A percentile compares a stretch with the other conserved stretches of the same genome.
phyloP scores from a whole-genome alignment of 23 red algal species.

The Chondrus crispus region DNA sequence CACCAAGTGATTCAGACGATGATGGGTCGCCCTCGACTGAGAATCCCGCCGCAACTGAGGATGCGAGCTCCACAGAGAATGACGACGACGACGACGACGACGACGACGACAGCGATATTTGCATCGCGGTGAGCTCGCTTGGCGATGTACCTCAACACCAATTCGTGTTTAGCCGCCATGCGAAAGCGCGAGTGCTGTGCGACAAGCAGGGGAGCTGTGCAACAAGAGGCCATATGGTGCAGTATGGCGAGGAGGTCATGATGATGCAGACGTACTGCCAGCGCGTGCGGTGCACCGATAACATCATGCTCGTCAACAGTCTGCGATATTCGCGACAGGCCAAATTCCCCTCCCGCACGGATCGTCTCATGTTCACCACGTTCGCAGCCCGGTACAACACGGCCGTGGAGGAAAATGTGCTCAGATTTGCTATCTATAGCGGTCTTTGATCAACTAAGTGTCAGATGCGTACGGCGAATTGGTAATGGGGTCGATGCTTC shows the following conservation, averaged over 20 bases:
- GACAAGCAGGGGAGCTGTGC: constrained; percentile 18
- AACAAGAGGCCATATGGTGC: constrained; percentile 26
- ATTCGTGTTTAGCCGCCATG: constrained; percentile 1
- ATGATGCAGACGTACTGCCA: constrained; percentile 39
- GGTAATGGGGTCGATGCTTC: too few species aligned
- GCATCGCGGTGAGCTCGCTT: constrained; percentile 18
- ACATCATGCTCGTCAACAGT: constrained; percentile 14
- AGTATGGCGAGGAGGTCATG: not conserved
- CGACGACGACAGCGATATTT: constrained; percentile 26
- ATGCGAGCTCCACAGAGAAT: too few species aligned
- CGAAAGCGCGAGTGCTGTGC: constrained; percentile 18
- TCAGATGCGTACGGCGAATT: too few species aligned
- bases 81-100: too few species aligned
- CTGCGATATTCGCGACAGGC: not conserved
- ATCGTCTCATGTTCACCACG: constrained; percentile 1
- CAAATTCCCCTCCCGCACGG: constrained; percentile 6
- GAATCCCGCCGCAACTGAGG: too few species aligned
- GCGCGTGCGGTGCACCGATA: not conserved
- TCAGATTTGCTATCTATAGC: not conserved
- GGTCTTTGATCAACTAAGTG: not conserved
- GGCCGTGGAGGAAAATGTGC: not conserved
- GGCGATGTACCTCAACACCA: not conserved
- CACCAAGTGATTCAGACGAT: too few species aligned
- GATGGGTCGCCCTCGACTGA: too few species aligned
- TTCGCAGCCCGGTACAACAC: constrained; percentile 28